These are phyloP conservation scores for Pythium dissimile DNA, from an alignment of 352 stramenopile genomes.

Conservation along the genomic window DNA sequence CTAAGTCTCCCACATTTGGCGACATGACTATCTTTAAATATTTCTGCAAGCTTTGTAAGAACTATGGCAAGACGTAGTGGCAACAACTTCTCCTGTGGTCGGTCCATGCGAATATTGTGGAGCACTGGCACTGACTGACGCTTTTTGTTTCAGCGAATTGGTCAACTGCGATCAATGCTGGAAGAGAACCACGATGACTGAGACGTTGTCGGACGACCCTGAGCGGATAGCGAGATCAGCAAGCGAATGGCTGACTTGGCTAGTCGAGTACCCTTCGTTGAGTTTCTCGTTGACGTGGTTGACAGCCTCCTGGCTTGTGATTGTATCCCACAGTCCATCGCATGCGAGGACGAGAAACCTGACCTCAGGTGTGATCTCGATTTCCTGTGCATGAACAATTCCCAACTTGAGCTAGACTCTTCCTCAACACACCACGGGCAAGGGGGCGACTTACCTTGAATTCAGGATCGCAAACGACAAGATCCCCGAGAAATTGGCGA, in stretches of 20 bases:
- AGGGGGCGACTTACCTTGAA: conserved; percentile 57
- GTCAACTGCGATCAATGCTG: conserved; percentile 27
- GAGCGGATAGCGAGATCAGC: conserved; percentile 85
- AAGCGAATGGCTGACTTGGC: conserved; percentile 79
- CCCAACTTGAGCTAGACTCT: background rate
- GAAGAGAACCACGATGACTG: conserved; percentile 82
- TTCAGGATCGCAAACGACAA: conserved; percentile 84
- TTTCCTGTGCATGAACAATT: conserved; percentile 42
- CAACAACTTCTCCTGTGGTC: too few species aligned
- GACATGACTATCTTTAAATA: too few species aligned
- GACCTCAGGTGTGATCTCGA: conserved; percentile 86
- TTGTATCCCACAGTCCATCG: conserved; percentile 92
- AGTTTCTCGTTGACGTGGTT: conserved; percentile 74
- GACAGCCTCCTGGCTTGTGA: conserved; percentile 91
- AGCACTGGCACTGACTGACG: too few species aligned
- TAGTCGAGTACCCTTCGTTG: conserved; percentile 60
- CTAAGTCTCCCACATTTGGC: too few species aligned
- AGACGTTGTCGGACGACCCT: conserved; percentile 86
- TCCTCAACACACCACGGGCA: background rate
- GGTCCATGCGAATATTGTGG: too few species aligned
- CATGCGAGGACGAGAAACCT: conserved; percentile 91
- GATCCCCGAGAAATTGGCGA: conserved; percentile 75
- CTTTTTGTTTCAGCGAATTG: background rate
- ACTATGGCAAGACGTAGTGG: too few species aligned
- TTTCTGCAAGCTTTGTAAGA: too few species aligned